phyloP scores from a whole-genome alignment of 2,329 filamentous ascomycete species.

The Cryphonectria carpinicola region DNA sequence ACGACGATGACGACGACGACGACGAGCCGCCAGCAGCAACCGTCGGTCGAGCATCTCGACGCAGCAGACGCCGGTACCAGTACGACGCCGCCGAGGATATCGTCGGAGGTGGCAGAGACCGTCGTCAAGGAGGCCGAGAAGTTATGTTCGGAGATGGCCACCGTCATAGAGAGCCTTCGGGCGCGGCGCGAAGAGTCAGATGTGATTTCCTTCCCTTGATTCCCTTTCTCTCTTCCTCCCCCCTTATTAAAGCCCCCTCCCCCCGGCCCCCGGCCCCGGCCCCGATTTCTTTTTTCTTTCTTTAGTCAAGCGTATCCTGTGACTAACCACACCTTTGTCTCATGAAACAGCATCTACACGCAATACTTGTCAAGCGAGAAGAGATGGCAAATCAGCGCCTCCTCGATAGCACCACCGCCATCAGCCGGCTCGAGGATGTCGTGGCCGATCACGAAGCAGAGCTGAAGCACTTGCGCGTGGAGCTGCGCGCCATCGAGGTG shows the following conservation, averaged over 20 bases:
- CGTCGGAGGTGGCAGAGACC: slow-evolving; percentile 32
- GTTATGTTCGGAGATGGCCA: slow-evolving; percentile 55
- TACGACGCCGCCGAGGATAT: slow-evolving; percentile 21
- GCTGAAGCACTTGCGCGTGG: slow-evolving; percentile 63
- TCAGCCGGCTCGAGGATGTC: slow-evolving; percentile 61
- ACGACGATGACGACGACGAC: neutral
- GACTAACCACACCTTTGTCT: slow-evolving; percentile 13
- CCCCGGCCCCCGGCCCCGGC: slow-evolving; percentile 5
- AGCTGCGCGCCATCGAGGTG: slow-evolving; percentile 65
- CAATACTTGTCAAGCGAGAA: slow-evolving; percentile 60
- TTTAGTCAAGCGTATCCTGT: neutral
- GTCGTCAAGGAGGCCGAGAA: slow-evolving; percentile 42
- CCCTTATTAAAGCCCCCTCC: neutral
- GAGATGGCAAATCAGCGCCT: slow-evolving; percentile 62
- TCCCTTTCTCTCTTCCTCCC: slow-evolving; percentile 36
- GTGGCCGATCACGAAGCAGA: slow-evolving; percentile 62
- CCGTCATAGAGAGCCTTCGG: slow-evolving; percentile 54
- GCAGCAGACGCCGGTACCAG: slow-evolving; percentile 17
- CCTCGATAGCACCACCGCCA: slow-evolving; percentile 61
- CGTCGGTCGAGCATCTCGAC: slow-evolving; percentile 19
- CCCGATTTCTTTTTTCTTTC: too few species aligned
- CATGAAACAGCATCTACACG: slow-evolving; percentile 59
- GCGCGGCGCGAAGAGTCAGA: slow-evolving; percentile 63
- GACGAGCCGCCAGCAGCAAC: neutral
- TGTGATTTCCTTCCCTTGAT: slow-evolving; percentile 35